Percentiles rank a stretch among this genome's conserved stretches.
Evolutionary conservation across 2,329 filamentous ascomycete species (phyloP).

Genomic region (Colletotrichum gigasporum): DNA sequence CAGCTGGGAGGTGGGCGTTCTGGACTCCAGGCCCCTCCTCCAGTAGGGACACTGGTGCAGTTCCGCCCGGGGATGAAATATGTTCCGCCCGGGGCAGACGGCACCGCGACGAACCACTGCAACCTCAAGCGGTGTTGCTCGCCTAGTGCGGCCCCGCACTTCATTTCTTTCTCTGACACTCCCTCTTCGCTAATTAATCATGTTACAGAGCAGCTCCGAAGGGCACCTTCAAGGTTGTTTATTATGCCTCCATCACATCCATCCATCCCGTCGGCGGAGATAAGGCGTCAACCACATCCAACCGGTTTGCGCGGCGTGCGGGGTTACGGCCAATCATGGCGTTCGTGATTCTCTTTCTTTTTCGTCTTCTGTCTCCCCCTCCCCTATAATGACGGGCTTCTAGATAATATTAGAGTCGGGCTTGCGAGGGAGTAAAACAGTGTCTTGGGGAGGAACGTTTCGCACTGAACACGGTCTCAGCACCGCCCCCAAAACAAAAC

Average conservation of each 20-base stretch:
- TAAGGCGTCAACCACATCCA: background rate
- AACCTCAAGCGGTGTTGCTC: background rate
- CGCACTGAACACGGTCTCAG: background rate
- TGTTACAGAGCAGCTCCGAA: slow-evolving; percentile 10
- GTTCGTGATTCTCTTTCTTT: background rate
- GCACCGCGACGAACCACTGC: background rate
- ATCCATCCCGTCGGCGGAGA: background rate
- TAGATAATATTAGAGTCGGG: background rate
- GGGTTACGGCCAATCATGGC: background rate
- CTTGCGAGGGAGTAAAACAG: background rate
- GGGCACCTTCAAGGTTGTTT: slow-evolving; percentile 5
- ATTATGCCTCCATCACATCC: slow-evolving; percentile 2
- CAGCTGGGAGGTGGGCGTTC: no score
- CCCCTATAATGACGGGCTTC: background rate
- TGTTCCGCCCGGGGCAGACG: slow-evolving; percentile 5
- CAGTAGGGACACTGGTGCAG: background rate
- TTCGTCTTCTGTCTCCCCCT: background rate
- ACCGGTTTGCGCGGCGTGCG: slow-evolving; percentile 1
- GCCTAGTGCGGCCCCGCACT: background rate
- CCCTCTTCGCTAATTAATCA: slow-evolving; percentile 1
- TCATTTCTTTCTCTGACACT: slow-evolving; percentile 4
- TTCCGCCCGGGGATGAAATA: background rate
- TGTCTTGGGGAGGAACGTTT: background rate
- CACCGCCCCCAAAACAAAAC: background rate
- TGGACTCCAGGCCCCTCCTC: no score